phyloP scores from a whole-genome alignment of 2,329 filamentous ascomycete species.

The Torrubiellomyces zombiae region DNA sequence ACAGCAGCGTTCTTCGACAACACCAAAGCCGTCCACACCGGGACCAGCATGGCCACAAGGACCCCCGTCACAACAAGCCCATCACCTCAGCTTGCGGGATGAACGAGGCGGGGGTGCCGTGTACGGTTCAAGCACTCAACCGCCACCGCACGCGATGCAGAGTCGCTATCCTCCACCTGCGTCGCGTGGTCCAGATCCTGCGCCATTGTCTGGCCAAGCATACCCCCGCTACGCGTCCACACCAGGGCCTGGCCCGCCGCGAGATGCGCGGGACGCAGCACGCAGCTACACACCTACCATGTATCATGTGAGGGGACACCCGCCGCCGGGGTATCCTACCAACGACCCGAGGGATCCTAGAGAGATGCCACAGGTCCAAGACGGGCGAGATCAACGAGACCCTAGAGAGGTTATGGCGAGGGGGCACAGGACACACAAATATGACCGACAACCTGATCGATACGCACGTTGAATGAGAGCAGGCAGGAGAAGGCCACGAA shows the following conservation, averaged over 20 bases:
- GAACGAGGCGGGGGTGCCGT: conserved; percentile 20
- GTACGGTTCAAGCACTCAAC: conserved; percentile 15
- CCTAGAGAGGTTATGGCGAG: conserved; percentile 24
- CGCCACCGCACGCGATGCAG: conserved; percentile 20
- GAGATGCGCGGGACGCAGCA: conserved; percentile 23
- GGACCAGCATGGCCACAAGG: conserved; percentile 16
- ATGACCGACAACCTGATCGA: conserved; percentile 25
- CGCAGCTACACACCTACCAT: conserved; percentile 29
- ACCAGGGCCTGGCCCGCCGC: conserved; percentile 22
- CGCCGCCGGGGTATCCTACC: conserved; percentile 14
- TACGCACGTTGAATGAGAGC: conserved; percentile 30
- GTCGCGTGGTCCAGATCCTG: conserved; percentile 24
- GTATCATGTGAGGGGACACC: conserved; percentile 24
- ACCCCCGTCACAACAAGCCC: conserved; percentile 16
- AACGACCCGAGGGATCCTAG: conserved; percentile 13
- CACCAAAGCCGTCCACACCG: conserved; percentile 18
- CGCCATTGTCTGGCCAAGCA: conserved; percentile 19
- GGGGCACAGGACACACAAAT: conserved; percentile 27
- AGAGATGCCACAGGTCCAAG: conserved; percentile 14
- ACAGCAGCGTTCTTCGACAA: conserved; percentile 12
- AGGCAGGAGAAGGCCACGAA: no score
- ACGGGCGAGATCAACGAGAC: conserved; percentile 17
- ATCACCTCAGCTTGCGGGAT: conserved; percentile 20
- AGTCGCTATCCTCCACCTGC: conserved; percentile 20
- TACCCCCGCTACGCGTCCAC: conserved; percentile 28